Evolutionary conservation across 2,329 filamentous ascomycete species (phyloP), one percentile per base, ranked within the genome.

Genomic region (Fusarium sp.): DNA sequence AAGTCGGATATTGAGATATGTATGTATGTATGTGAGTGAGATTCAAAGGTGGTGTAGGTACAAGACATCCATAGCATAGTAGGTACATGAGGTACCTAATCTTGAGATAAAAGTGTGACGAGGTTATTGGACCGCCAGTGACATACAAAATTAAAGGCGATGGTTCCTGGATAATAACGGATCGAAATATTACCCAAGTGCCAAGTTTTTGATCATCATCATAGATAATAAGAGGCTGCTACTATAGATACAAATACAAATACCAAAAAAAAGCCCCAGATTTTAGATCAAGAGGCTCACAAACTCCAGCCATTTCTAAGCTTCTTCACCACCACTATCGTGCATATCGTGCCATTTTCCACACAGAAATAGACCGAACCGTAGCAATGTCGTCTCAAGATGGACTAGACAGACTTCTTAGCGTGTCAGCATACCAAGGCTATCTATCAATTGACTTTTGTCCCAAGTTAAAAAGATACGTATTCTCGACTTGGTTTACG

Each of bases 271-370:
- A 47, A 47, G 70, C 56, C 65, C 70, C 61, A 57, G 70, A 62
- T 70, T 57, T 44, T 34, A 50, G 42, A 24, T 44, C 47, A 59
- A 36, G 32, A 45, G 38, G 36, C 32, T 50, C 28, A 38, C 36
- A 56, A 64, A 60, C 39, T 42, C 56, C 36, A 64, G 28, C 52
- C 28, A 34, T 26, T 39, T 63, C 36, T 55, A 55, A 41, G 42
- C 48, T 34, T 55, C 30, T 30, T 30, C n/a, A 36, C 32, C n/a
- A 52, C 45, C 45, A 48, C 45, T 41, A 54, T 71, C 66, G n/a
- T 66, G 55, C 61, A 52, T 41, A 57, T 71, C 66, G 36, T 70
- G 66, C 68, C 66, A 70, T 70, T 56, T 60, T 61, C 55, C 55
- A 54, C 66, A 51, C 68, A 41, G 36, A 50, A 41, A 48, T 28